Evolutionary conservation across 148 eudicot species (phyloP).

Genomic region (Amaranthus cruentus): DNA sequence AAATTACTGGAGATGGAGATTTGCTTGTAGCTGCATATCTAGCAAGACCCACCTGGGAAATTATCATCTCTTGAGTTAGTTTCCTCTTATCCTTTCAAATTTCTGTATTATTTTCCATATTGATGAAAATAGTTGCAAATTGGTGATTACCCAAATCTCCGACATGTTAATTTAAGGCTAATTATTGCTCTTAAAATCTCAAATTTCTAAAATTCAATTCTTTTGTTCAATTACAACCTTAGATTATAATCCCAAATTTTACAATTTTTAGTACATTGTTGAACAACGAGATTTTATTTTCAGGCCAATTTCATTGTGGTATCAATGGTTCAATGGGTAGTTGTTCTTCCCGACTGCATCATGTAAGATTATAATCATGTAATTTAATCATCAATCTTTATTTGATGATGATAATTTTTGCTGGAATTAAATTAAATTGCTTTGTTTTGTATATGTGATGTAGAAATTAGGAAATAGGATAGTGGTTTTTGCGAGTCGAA

Average conservation of each 20-base stretch:
- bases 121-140: background rate
- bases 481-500: conserved; percentile 51
- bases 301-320: conserved; percentile 29
- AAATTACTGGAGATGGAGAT: conserved; percentile 20
- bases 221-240: background rate
- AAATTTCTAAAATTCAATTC: background rate
- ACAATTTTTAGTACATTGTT: conserved; percentile 15
- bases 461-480: conserved; percentile 34
- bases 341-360: conserved; percentile 17
- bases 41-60: conserved; percentile 16
- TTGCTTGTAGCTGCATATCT: conserved; percentile 3
- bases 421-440: background rate
- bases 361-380: conserved; percentile 29
- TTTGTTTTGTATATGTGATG: conserved; percentile 17
- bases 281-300: conserved; percentile 20
- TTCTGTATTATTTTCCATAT: background rate
- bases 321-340: conserved; percentile 8
- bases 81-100: background rate
- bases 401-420: conserved; percentile 4
- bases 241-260: conserved; percentile 5
- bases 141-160: background rate
- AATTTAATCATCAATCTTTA: background rate
- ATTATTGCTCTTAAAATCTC: conserved; percentile 1
- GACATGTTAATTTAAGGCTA: no score
- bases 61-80: conserved; percentile 13